A percentile compares a stretch with the other conserved stretches of the same genome.
These are phyloP conservation scores for Remersonia thermophila DNA, from an alignment of 2,329 filamentous ascomycete genomes.

Conservation along the genomic window DNA sequence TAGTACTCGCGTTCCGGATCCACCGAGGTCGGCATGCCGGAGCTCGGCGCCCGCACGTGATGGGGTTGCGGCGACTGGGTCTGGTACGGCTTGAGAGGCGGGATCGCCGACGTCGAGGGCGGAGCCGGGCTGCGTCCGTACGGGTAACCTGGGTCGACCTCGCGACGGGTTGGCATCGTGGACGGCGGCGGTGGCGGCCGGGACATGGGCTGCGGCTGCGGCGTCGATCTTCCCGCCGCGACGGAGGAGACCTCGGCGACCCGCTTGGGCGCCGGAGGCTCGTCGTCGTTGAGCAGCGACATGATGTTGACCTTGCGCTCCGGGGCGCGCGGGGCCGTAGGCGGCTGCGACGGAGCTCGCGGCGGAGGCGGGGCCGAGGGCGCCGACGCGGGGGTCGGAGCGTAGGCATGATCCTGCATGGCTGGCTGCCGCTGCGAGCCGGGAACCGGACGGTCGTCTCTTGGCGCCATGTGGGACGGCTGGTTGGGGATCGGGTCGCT, in stretches of 20 bases:
- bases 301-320: slow-evolving; percentile 54
- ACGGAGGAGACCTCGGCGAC: slow-evolving; percentile 34
- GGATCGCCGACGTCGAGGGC: slow-evolving; percentile 34
- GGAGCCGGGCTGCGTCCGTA: slow-evolving; percentile 31
- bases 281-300: slow-evolving; percentile 50
- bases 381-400: slow-evolving; percentile 7
- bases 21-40: slow-evolving; percentile 29
- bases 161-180: slow-evolving; percentile 34
- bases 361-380: slow-evolving; percentile 24
- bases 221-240: slow-evolving; percentile 36
- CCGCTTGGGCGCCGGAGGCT: slow-evolving; percentile 37
- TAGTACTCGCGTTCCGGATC: slow-evolving; percentile 37
- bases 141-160: slow-evolving; percentile 34
- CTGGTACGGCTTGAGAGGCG: slow-evolving; percentile 41
- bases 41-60: slow-evolving; percentile 33
- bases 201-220: slow-evolving; percentile 35
- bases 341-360: slow-evolving; percentile 25
- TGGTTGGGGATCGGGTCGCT: slow-evolving; percentile 25
- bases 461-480: slow-evolving; percentile 17
- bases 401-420: slow-evolving; percentile 16
- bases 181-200: slow-evolving; percentile 27
- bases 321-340: slow-evolving; percentile 32
- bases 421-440: slow-evolving; percentile 25
- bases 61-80: slow-evolving; percentile 39
- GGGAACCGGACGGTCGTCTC: slow-evolving; percentile 26